Percentiles rank a stretch among this genome's conserved stretches.
Conservation (phyloP, 2,329 filamentous ascomycete genomes). For the Scorias spongiosa region DNA sequence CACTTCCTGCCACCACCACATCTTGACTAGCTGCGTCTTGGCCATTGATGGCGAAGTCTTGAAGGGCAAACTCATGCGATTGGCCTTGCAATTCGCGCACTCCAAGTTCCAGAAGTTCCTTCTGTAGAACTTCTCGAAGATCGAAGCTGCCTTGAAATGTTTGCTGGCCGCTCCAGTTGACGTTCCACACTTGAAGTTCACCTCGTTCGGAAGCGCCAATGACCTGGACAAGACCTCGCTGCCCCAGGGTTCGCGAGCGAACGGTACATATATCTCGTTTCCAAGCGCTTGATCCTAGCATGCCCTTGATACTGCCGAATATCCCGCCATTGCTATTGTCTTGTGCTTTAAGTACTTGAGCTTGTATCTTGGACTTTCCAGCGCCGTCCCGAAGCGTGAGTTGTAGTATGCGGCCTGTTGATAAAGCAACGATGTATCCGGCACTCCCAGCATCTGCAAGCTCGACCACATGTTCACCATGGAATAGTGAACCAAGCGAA, state of each 20-base stretch:
- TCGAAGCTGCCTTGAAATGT: conserved; percentile 59
- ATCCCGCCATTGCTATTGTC: conserved; percentile 47
- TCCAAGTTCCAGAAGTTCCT: conserved; percentile 43
- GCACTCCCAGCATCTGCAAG: conserved; percentile 74
- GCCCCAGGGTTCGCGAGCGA: conserved; percentile 53
- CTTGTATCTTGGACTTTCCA: conserved; percentile 65
- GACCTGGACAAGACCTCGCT: conserved; percentile 71
- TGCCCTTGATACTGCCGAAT: conserved; percentile 67
- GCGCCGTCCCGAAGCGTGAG: conserved; percentile 74
- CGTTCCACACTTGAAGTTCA: conserved; percentile 69
- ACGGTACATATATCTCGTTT: conserved; percentile 71
- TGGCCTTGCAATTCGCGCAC: conserved; percentile 27
- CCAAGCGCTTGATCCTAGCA: conserved; percentile 52
- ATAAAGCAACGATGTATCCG: conserved; percentile 74
- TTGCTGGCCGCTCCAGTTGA: conserved; percentile 76
- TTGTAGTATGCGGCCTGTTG: conserved; percentile 73
- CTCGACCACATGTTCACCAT: conserved; percentile 61
- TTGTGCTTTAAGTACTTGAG: conserved; percentile 57
- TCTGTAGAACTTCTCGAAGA: conserved; percentile 47
- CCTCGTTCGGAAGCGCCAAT: conserved; percentile 66
- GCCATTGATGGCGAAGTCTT: conserved; percentile 56
- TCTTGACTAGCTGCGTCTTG: conserved; percentile 9
- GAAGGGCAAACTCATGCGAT: conserved; percentile 27
- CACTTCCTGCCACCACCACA: conserved; percentile 9
- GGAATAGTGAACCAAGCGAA: conserved; percentile 54